Percentiles rank a stretch among this genome's conserved stretches.
These are phyloP conservation scores for Peronospora farinosa DNA, from an alignment of 352 stramenopile species.

Conservation along the genomic window DNA sequence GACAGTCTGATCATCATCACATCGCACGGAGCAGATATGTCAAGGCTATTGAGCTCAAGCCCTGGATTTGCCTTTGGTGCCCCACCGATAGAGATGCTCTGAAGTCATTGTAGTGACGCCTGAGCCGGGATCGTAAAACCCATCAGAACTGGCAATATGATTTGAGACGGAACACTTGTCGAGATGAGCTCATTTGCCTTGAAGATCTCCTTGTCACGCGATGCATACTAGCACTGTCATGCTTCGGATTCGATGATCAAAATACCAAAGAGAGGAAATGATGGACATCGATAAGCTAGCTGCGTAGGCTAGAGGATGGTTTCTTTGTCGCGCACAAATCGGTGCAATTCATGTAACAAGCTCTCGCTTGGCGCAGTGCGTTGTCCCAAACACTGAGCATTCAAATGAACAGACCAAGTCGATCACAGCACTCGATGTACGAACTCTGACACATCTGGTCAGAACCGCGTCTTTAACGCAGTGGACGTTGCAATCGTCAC, in stretches of 20 bases:
- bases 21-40: no score
- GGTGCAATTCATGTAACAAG: no score
- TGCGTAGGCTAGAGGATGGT: no score
- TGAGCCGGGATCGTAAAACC: constrained; percentile 9
- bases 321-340: no score
- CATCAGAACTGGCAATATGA: constrained; percentile 5
- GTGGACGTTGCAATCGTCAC: neutral
- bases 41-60: no score
- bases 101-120: neutral
- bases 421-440: neutral
- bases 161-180: constrained; percentile 7
- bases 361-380: neutral
- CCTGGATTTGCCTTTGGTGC: no score
- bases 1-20: no score
- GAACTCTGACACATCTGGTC: neutral
- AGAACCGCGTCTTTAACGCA: neutral
- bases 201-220: neutral
- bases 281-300: neutral
- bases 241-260: constrained; percentile 12
- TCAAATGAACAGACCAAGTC: neutral
- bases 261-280: neutral
- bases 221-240: constrained; percentile 1
- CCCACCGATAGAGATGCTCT: neutral
- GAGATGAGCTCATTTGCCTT: constrained; percentile 1
- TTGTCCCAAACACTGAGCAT: neutral